Evolutionary conservation across 805 yeast genomes (phyloP).

Genomic region (Yarrowia yakushimensis): DNA sequence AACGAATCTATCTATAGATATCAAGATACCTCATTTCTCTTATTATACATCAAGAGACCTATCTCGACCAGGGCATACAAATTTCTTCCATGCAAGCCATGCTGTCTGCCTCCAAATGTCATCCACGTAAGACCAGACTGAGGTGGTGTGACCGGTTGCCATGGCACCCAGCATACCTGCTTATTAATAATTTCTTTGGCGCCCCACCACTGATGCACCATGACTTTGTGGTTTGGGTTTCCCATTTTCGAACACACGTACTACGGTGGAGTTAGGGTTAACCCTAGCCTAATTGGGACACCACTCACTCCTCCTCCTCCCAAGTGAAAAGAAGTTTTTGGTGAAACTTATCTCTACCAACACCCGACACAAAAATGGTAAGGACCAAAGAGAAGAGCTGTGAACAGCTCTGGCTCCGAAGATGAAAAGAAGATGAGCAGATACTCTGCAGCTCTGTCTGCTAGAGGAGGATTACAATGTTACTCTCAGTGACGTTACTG

Average conservation of each 20-base stretch:
- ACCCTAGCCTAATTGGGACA: constrained; percentile 25
- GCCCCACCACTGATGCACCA: neutral
- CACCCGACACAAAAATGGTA: constrained; percentile 25
- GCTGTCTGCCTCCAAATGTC: too few relatives aligned
- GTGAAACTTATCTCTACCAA: constrained; percentile 18
- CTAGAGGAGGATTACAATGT: constrained; percentile 19
- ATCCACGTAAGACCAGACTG: neutral
- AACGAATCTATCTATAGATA: too few relatives aligned
- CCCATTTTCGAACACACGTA: neutral
- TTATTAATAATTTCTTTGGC: neutral
- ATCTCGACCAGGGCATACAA: too few relatives aligned
- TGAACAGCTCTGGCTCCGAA: constrained; percentile 3
- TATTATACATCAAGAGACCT: too few relatives aligned
- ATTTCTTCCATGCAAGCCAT: neutral
- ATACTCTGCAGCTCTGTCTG: constrained; percentile 24
- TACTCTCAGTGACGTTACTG: neutral
- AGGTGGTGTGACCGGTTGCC: neutral
- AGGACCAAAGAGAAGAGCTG: constrained; percentile 18
- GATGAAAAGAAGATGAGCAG: neutral
- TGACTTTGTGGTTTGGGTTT: neutral
- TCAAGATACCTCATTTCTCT: too few relatives aligned
- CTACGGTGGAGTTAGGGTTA: neutral
- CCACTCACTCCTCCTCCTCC: neutral
- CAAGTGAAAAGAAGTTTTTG: constrained; percentile 9
- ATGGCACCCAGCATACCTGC: too few relatives aligned